Conservation (phyloP, 306 rosid genomes). For the Gleditsia sinensis region DNA sequence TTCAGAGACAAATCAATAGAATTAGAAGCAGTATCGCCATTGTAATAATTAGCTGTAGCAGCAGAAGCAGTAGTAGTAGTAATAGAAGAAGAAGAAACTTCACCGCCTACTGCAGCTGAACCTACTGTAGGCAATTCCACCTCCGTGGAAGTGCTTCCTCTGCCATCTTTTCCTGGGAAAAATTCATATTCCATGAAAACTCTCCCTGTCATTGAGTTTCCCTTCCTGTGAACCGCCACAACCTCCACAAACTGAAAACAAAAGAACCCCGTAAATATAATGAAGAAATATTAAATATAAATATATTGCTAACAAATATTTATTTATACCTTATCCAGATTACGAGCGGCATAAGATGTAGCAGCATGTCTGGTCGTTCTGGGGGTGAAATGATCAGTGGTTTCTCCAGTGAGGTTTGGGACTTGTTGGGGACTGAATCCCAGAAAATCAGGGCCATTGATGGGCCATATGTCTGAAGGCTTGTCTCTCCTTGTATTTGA, state of each 20-base stretch:
- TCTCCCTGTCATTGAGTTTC: slow-evolving; percentile 36
- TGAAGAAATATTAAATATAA: not conserved
- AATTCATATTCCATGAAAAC: slow-evolving; percentile 83
- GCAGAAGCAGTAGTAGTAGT: not conserved
- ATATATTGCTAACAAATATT: slow-evolving; percentile 12
- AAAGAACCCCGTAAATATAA: not conserved
- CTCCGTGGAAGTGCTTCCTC: slow-evolving; percentile 54
- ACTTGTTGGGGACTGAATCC: slow-evolving; percentile 38
- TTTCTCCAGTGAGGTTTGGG: slow-evolving; percentile 27
- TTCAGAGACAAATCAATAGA: slow-evolving; percentile 81
- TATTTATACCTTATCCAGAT: slow-evolving; percentile 41
- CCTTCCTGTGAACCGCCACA: slow-evolving; percentile 75
- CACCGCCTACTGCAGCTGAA: slow-evolving; percentile 45
- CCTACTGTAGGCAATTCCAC: slow-evolving; percentile 39
- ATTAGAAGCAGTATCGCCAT: slow-evolving; percentile 50
- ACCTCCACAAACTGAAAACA: slow-evolving; percentile 60
- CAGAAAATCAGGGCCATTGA: slow-evolving; percentile 37
- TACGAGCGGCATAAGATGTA: slow-evolving; percentile 7
- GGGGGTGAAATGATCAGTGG: slow-evolving; percentile 32
- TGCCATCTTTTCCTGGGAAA: slow-evolving; percentile 54
- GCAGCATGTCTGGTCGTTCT: slow-evolving; percentile 13
- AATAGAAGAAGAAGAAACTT: slow-evolving; percentile 51
- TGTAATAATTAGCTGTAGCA: no score
- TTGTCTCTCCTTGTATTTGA: slow-evolving; percentile 33
- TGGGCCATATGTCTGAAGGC: slow-evolving; percentile 28